These are phyloP conservation scores for Malassezia vespertilionis DNA, from an alignment of 1,284 basidiomycete genomes.

Conservation along the genomic window DNA sequence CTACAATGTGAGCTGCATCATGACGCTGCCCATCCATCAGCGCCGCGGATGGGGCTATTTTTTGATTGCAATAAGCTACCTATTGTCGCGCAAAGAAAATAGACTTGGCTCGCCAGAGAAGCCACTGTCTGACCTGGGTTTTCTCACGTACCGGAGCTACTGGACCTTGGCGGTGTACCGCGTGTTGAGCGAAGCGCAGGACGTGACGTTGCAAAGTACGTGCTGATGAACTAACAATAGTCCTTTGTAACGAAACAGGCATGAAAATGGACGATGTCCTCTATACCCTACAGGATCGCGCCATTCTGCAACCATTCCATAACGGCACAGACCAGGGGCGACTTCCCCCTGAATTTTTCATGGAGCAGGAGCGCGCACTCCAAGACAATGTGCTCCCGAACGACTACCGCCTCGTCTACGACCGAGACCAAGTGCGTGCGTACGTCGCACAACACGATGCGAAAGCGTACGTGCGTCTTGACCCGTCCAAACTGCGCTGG, in stretches of 20 bases:
- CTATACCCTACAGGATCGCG: constrained; percentile 63
- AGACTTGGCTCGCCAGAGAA: constrained; percentile 98
- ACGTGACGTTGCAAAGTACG: constrained; percentile 64
- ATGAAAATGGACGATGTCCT: constrained; percentile 85
- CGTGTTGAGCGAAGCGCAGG: constrained; percentile 59
- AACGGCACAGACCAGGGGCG: constrained; percentile 6
- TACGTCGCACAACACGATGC: constrained; percentile 63
- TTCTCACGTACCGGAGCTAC: constrained; percentile 85
- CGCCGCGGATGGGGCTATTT: constrained; percentile 81
- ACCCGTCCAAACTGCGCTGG: constrained; percentile 82
- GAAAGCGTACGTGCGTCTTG: constrained; percentile 70
- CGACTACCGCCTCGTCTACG: constrained; percentile 67
- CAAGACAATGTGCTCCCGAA: too few relatives aligned
- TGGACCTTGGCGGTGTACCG: constrained; percentile 87
- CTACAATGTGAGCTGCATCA: constrained; percentile 91
- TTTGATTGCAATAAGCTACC: constrained; percentile 77
- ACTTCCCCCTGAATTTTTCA: constrained; percentile 8
- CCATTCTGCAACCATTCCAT: constrained; percentile 57
- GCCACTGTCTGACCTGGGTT: constrained; percentile 83
- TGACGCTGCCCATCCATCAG: constrained; percentile 92
- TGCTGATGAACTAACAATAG: constrained; percentile 38
- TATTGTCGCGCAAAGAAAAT: constrained; percentile 86
- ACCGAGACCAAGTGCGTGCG: constrained; percentile 58
- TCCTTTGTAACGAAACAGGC: constrained; percentile 72
- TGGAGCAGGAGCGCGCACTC: neutral